These are phyloP conservation scores for Sporothrix inflata DNA, from an alignment of 2,329 filamentous ascomycete genomes.

Conservation along the genomic window DNA sequence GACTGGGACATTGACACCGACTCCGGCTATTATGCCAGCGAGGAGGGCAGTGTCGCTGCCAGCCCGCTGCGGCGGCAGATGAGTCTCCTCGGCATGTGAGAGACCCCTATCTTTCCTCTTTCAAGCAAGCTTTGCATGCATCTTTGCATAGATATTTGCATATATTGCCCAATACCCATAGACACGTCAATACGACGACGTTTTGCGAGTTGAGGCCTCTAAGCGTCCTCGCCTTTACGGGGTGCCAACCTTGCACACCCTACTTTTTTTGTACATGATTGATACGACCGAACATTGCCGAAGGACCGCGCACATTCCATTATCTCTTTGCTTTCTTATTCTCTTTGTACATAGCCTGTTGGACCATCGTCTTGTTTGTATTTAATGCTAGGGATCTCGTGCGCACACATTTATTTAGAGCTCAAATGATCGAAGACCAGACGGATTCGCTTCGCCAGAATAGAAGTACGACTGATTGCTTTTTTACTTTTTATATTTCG, in stretches of 20 bases:
- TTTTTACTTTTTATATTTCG: neutral
- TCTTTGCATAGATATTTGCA: neutral
- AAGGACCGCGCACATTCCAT: neutral
- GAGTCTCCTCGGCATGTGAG: constrained; percentile 68
- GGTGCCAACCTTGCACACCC: neutral
- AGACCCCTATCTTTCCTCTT: neutral
- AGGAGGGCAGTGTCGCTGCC: constrained; percentile 69
- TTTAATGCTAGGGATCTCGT: neutral
- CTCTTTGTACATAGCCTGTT: constrained; percentile 19
- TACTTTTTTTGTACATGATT: constrained; percentile 11
- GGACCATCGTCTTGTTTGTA: constrained; percentile 4
- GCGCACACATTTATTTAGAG: neutral
- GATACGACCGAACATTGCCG: constrained; percentile 9
- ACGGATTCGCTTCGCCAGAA: neutral
- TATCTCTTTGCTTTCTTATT: neutral
- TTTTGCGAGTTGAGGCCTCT: neutral
- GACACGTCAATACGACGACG: neutral
- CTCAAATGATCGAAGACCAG: constrained; percentile 8
- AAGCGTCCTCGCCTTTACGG: neutral
- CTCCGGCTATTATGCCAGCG: constrained; percentile 69
- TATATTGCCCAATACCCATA: neutral
- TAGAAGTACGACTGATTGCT: neutral
- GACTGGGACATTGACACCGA: constrained; percentile 97
- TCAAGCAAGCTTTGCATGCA: constrained; percentile 2
- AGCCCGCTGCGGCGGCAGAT: constrained; percentile 73